Percentiles rank a stretch among this genome's conserved stretches.
These are phyloP conservation scores for Pythium scleroteichum DNA, from an alignment of 352 stramenopile species.

Conservation along the genomic window DNA sequence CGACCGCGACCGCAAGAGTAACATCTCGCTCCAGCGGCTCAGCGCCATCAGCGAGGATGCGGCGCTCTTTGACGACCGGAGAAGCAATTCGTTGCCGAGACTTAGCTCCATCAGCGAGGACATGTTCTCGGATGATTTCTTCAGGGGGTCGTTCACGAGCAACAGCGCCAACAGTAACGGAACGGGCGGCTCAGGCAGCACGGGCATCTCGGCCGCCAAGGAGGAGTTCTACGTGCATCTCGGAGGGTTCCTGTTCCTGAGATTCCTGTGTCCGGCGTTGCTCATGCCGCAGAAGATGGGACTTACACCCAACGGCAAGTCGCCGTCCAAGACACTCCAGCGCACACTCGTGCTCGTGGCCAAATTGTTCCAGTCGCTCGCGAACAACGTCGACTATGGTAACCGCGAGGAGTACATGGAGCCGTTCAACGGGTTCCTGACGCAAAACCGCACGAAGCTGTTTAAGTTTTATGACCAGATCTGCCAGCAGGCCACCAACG, in stretches of 20 bases:
- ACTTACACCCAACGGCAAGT: conserved; percentile 44
- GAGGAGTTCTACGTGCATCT: conserved; percentile 81
- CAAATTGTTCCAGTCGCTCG: conserved; percentile 81
- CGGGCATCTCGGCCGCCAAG: conserved; percentile 31
- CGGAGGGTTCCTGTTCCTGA: conserved; percentile 74
- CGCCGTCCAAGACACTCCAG: conserved; percentile 52
- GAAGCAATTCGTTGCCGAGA: conserved; percentile 40
- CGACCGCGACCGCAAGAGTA: conserved; percentile 56
- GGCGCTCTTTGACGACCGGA: conserved; percentile 38
- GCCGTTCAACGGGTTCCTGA: conserved; percentile 74
- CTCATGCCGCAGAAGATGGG: conserved; percentile 75
- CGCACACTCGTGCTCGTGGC: conserved; percentile 73
- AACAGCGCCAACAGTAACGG: neutral
- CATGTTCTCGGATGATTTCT: conserved; percentile 30
- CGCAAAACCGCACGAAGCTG: conserved; percentile 53
- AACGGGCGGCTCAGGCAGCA: neutral
- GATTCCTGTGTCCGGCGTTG: conserved; percentile 75
- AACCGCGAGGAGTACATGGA: conserved; percentile 74
- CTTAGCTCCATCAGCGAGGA: conserved; percentile 62
- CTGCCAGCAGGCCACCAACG: conserved; percentile 64
- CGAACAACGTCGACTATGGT: conserved; percentile 77
- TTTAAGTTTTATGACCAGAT: conserved; percentile 77
- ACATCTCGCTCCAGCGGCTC: conserved; percentile 38
- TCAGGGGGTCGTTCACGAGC: conserved; percentile 24
- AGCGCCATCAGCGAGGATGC: conserved; percentile 56